These are phyloP conservation scores for Diaporthe aspalathi DNA, from an alignment of 2,329 filamentous ascomycete species.

Conservation along the genomic window DNA sequence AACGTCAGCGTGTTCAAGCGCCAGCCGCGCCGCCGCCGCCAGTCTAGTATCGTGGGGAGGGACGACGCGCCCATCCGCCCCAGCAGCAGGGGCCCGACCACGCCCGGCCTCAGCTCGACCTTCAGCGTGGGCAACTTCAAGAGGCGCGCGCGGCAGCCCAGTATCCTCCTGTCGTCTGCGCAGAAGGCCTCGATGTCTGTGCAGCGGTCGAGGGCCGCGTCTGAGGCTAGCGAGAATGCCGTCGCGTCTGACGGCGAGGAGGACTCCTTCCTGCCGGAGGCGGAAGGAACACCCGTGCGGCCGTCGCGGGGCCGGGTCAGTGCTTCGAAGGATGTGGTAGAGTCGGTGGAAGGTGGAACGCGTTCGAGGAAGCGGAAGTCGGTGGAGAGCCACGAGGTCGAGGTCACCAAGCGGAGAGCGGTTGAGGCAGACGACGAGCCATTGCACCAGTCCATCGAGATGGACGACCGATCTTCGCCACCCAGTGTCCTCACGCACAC, in stretches of 20 bases:
- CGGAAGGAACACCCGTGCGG: conserved; percentile 44
- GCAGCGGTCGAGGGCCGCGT: conserved; percentile 42
- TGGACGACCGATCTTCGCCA: conserved; percentile 47
- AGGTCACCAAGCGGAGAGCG: conserved; percentile 47
- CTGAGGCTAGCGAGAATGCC: conserved; percentile 38
- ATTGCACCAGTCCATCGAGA: conserved; percentile 44
- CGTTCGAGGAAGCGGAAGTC: conserved; percentile 68
- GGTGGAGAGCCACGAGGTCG: conserved; percentile 55
- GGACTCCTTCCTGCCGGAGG: conserved; percentile 46
- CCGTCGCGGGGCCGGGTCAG: conserved; percentile 33
- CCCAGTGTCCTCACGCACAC: conserved; percentile 44
- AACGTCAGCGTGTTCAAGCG: conserved; percentile 61
- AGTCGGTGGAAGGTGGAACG: conserved; percentile 38
- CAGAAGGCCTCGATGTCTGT: conserved; percentile 52
- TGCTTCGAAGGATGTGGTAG: conserved; percentile 20
- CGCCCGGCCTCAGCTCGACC: conserved; percentile 60
- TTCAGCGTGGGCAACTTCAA: conserved; percentile 70
- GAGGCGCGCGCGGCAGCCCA: conserved; percentile 68
- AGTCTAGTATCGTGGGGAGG: conserved; percentile 63
- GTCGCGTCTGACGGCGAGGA: conserved; percentile 44
- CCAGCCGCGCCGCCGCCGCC: conserved; percentile 55
- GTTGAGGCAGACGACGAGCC: conserved; percentile 39
- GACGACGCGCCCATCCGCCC: conserved; percentile 65
- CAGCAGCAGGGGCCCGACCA: conserved; percentile 62
- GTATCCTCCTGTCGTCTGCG: conserved; percentile 65